A percentile compares a stretch with the other conserved stretches of the same genome.
Evolutionary conservation across 345 rosid genomes (phyloP).

Genomic region (Syzygium aqueum): DNA sequence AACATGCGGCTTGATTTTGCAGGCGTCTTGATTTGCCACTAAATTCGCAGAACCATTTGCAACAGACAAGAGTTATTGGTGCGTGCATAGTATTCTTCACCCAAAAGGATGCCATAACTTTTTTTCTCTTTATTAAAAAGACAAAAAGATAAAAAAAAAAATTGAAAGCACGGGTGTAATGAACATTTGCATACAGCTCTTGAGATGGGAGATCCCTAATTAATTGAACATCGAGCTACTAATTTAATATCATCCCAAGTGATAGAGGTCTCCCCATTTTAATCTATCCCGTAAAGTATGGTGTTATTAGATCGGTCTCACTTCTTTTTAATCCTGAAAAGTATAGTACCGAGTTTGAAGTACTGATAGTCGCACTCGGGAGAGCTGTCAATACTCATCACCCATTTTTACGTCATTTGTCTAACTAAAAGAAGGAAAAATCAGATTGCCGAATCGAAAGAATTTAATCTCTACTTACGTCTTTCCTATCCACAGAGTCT

Average conservation of each 20-base stretch:
- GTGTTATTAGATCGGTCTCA: background rate
- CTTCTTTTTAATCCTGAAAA: background rate
- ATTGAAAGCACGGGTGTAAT: background rate
- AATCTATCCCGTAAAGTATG: background rate
- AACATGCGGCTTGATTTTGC: background rate
- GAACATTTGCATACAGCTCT: background rate
- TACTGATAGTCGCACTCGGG: background rate
- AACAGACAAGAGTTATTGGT: background rate
- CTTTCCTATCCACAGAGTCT: no score
- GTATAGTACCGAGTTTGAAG: background rate
- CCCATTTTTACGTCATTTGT: background rate
- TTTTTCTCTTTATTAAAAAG: background rate
- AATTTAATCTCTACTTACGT: background rate
- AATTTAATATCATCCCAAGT: background rate
- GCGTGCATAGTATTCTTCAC: background rate
- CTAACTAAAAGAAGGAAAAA: background rate
- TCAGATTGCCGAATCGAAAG: background rate
- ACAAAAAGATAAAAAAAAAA: no score
- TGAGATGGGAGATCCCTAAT: background rate
- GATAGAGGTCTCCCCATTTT: background rate
- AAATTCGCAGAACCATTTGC: background rate
- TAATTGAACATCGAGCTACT: background rate
- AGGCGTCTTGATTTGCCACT: background rate
- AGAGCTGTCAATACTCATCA: background rate
- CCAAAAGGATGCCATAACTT: background rate